These are phyloP conservation scores for Fusarium avenaceum DNA, from an alignment of 2,329 filamentous ascomycete species.

Conservation along the genomic window DNA sequence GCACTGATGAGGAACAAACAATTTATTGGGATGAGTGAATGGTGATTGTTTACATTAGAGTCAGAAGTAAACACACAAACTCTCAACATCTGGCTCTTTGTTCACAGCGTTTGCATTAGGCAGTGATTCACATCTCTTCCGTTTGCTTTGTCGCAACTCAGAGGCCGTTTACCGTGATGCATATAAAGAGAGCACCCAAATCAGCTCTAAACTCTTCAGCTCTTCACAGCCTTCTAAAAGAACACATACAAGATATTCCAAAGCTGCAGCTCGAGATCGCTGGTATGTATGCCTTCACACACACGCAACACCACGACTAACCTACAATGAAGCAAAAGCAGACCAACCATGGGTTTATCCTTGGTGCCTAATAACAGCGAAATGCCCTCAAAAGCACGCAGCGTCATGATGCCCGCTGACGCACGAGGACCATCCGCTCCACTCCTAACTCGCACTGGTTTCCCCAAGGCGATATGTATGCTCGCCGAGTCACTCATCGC, in stretches of 20 bases:
- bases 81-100: neutral
- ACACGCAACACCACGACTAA: neutral
- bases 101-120: neutral
- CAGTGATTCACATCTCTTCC: slow-evolving; percentile 4
- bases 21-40: neutral
- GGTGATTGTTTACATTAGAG: too few relatives aligned
- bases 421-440: neutral
- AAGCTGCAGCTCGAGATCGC: neutral
- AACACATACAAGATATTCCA: neutral
- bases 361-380: neutral
- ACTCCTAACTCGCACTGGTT: too few relatives aligned
- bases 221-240: neutral
- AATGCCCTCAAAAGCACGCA: slow-evolving; percentile 1
- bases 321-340: slow-evolving; percentile 1
- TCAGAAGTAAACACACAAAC: too few relatives aligned
- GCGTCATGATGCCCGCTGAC: neutral
- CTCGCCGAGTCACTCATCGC: slow-evolving; percentile 27
- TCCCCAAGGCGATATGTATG: slow-evolving; percentile 3
- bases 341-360: neutral
- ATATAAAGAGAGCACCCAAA: neutral
- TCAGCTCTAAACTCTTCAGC: neutral
- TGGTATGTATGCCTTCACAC: neutral
- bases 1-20: neutral
- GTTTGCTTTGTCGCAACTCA: neutral
- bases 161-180: neutral